phyloP scores from a whole-genome alignment of 108 stramenopile species.

The Nitzschia putrida region DNA sequence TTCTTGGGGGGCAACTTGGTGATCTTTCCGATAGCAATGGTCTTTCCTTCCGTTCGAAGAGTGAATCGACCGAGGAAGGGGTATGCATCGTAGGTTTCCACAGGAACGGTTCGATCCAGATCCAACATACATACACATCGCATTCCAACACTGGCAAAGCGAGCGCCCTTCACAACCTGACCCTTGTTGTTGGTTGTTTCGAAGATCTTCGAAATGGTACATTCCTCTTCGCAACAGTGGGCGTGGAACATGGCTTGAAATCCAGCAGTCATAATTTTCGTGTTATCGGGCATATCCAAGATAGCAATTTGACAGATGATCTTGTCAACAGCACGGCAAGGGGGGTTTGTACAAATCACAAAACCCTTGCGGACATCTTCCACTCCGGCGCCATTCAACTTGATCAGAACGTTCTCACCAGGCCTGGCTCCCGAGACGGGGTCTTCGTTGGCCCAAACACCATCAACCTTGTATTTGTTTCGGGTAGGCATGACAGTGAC shows the following conservation, averaged over 20 bases:
- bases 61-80: conserved; percentile 97
- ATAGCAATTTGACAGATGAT: conserved; percentile 85
- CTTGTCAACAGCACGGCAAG: conserved; percentile 86
- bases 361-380: conserved; percentile 96
- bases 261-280: conserved; percentile 94
- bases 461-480: conserved; percentile 88
- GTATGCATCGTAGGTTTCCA: conserved; percentile 89
- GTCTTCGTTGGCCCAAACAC: conserved; percentile 92
- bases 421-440: conserved; percentile 89
- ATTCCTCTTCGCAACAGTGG: conserved; percentile 94
- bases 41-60: conserved; percentile 97
- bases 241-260: conserved; percentile 97
- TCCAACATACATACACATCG: conserved; percentile 78
- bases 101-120: conserved; percentile 75
- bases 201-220: conserved; percentile 86
- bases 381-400: conserved; percentile 82
- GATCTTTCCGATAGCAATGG: conserved; percentile 98
- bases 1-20: conserved; percentile 90
- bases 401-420: conserved; percentile 97
- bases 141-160: conserved; percentile 85
- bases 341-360: conserved; percentile 86
- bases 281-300: conserved; percentile 95
- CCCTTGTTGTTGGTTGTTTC: conserved; percentile 86
- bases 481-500: conserved; percentile 95
- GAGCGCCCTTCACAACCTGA: conserved; percentile 73